Evolutionary conservation across 1,284 basidiomycete genomes (phyloP).

Genomic region (Marasmius fiardii): DNA sequence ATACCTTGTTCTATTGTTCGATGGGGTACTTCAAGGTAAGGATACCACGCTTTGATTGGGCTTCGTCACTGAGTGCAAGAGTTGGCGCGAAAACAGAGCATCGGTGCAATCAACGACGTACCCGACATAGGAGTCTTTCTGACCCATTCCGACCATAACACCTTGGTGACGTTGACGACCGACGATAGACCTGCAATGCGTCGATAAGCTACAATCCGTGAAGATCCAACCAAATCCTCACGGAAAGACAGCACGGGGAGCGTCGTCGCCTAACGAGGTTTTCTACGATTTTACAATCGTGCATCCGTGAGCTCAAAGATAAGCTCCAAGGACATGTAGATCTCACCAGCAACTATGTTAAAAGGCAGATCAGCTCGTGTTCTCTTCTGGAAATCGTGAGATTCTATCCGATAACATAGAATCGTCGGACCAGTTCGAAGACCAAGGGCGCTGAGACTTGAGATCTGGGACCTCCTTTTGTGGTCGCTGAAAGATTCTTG

Average conservation of each 20-base stretch:
- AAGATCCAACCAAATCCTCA: constrained; percentile 27
- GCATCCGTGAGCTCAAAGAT: not conserved
- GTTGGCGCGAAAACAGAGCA: not conserved
- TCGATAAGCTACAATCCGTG: not conserved
- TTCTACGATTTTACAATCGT: not conserved
- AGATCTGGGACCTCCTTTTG: too few species aligned
- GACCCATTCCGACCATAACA: constrained; percentile 83
- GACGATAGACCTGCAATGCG: constrained; percentile 67
- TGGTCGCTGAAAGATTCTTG: too few species aligned
- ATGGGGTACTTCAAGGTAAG: too few species aligned
- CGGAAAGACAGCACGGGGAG: constrained; percentile 75
- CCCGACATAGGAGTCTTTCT: constrained; percentile 83
- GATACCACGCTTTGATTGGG: constrained; percentile 91
- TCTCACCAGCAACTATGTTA: constrained; percentile 35
- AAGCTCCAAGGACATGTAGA: not conserved
- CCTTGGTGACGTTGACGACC: constrained; percentile 86
- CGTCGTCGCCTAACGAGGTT: constrained; percentile 78
- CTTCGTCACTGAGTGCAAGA: constrained; percentile 65
- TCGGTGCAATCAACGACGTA: constrained; percentile 26
- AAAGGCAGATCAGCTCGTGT: too few species aligned
- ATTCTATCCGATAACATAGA: too few species aligned
- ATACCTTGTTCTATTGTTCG: too few species aligned
- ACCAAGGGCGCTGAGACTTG: too few species aligned
- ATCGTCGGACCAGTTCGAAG: too few species aligned
- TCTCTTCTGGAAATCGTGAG: too few species aligned